A percentile compares a stretch with the other conserved stretches of the same genome.
Evolutionary conservation across 495 filamentous ascomycete genomes (phyloP).

Genomic region (Pseudevernia furfuracea): DNA sequence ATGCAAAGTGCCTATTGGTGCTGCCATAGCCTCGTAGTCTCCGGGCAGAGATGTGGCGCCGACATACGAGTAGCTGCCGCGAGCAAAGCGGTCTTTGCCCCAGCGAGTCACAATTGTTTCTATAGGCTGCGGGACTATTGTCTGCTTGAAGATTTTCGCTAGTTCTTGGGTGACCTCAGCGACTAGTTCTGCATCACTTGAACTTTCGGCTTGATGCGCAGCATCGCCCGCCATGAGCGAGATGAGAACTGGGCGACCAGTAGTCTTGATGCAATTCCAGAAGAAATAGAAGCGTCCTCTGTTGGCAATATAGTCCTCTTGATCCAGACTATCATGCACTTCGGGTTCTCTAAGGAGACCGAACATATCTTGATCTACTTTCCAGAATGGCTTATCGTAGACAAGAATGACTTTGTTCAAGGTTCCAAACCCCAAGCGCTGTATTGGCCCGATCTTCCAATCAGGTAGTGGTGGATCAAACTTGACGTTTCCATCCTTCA

Average conservation of each 20-base stretch:
- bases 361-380: conserved; percentile 86
- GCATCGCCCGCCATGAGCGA: conserved; percentile 95
- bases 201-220: conserved; percentile 76
- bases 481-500: conserved; percentile 65
- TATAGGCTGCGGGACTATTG: conserved; percentile 60
- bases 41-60: conserved; percentile 69
- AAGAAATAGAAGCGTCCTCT: conserved; percentile 91
- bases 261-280: conserved; percentile 89
- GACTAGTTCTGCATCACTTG: conserved; percentile 64
- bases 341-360: conserved; percentile 74
- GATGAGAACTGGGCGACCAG: conserved; percentile 76
- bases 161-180: conserved; percentile 72
- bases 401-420: conserved; percentile 94
- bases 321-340: conserved; percentile 44
- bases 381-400: conserved; percentile 88
- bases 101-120: conserved; percentile 94
- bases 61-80: conserved; percentile 90
- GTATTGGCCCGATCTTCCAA: conserved; percentile 75
- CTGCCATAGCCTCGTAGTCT: conserved; percentile 93
- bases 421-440: conserved; percentile 84
- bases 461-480: conserved; percentile 80
- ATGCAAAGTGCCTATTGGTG: conserved; percentile 74
- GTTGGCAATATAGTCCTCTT: conserved; percentile 54
- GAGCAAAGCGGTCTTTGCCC: conserved; percentile 79
- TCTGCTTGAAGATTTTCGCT: conserved; percentile 54